Percentiles rank a stretch among this genome's conserved stretches.
Conservation (phyloP, 2,329 filamentous ascomycete genomes). For the Sporothrix euskadiensis region DNA sequence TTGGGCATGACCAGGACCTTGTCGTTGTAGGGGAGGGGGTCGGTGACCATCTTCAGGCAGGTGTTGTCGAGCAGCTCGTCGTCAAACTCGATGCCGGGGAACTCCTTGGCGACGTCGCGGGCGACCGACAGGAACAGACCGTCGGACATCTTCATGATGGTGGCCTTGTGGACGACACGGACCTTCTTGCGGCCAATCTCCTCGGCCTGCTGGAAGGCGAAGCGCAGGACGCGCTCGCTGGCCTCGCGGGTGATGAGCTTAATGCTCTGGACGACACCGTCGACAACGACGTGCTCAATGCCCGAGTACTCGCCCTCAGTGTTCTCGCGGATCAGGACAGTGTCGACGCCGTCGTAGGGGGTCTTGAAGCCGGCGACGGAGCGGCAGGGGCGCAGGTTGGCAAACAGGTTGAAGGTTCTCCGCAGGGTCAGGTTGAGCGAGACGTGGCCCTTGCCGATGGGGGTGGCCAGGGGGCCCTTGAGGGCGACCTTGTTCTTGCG, state of each 20-base stretch:
- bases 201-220: constrained; percentile 97
- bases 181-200: constrained; percentile 95
- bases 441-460: constrained; percentile 97
- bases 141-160: constrained; percentile 99
- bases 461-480: constrained; percentile 97
- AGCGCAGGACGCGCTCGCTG: constrained; percentile 91
- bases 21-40: constrained; percentile 96
- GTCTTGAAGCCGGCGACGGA: constrained; percentile 98
- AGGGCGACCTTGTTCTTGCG: constrained; percentile 94
- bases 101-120: constrained; percentile 86
- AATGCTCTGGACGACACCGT: constrained; percentile 98
- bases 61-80: constrained; percentile 98
- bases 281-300: constrained; percentile 97
- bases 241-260: constrained; percentile 98
- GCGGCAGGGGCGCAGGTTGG: constrained; percentile 96
- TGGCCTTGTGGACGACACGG: constrained; percentile 98
- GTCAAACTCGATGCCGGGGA: constrained; percentile 93
- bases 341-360: constrained; percentile 95
- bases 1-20: constrained; percentile 99
- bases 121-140: constrained; percentile 94
- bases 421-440: constrained; percentile 98
- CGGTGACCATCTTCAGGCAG: constrained; percentile 97
- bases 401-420: constrained; percentile 99
- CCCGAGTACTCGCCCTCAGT: constrained; percentile 99
- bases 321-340: constrained; percentile 97